Base-by-base conservation (phyloP, 257 asterid genomes). In the Solanum dulcamara region DNA sequence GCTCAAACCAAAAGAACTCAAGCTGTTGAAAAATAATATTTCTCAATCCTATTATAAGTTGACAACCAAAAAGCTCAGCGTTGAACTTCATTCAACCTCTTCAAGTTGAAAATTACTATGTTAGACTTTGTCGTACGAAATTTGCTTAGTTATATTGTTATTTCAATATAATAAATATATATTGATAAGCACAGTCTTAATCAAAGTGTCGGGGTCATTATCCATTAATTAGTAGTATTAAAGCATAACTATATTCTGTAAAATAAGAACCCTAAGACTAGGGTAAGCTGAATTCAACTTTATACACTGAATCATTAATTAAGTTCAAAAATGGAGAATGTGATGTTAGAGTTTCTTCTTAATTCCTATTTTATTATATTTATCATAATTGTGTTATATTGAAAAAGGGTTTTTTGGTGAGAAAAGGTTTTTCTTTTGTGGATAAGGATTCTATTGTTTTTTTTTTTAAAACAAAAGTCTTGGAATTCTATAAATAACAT, bases 201-300 rank as follows among this genome's bases (percentile, higher is more conserved):
- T 77, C 59, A 80, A 72, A 85, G 72, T 53, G 82, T 64, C 26
- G 20, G 33, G 79, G 37, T 77, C 44, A 79, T 9, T 79, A 3
- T 79, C 42, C 14, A 17, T 14, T 30, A 46, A 28, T 15, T 50
- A 48, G 42, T 9, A 77, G 40, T 46, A 46, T 77, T 77, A 77
- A 77, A 79, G 60, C 28, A 64, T 79, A 79, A 48, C 64, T 44
- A 79, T 17, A 28, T 77, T 50, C 42, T 28, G 62, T 46, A 4
- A 79, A 75, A 72, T 81, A 80, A 46, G 42, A 85, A 85, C 91
- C 90, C 91, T 85, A 22, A 35, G 81, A 81, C 68, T 33, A 32
- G 84, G 91, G 91, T 85, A 90, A 88, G 85, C 83, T 85, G 89
- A 89, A 90, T 83, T 80, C 83, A 79, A 79, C 44, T 48, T 50